A percentile compares a stretch with the other conserved stretches of the same genome.
Evolutionary conservation across 2,329 filamentous ascomycete genomes (phyloP).

Genomic region (Pseudohalonectria lignicola): DNA sequence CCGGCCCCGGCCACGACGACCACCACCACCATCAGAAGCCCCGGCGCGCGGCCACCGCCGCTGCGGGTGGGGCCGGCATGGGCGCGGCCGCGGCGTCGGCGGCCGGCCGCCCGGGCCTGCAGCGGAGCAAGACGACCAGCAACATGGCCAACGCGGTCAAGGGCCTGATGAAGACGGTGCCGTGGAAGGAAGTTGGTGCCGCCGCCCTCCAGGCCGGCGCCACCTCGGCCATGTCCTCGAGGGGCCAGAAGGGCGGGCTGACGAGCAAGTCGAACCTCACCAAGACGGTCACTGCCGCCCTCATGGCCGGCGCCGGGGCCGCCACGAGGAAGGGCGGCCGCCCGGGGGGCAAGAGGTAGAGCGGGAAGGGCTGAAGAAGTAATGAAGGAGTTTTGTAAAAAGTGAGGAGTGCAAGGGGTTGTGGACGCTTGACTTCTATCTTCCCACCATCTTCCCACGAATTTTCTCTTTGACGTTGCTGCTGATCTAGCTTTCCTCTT

Average conservation of each 20-base stretch:
- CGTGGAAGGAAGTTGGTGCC: slow-evolving; percentile 1
- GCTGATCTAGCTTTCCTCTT: neutral
- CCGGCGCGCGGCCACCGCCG: neutral
- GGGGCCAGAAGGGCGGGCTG: neutral
- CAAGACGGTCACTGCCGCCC: neutral
- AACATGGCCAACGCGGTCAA: neutral
- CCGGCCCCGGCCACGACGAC: neutral
- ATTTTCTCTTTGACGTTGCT: neutral
- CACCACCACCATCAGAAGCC: neutral
- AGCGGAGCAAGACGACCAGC: slow-evolving; percentile 2
- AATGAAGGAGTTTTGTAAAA: no score
- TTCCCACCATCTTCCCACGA: no score
- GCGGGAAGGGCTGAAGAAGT: neutral
- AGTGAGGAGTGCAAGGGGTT: no score
- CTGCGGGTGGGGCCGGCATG: neutral
- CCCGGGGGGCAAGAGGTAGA: neutral
- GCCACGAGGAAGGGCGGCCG: neutral
- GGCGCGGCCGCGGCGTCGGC: neutral
- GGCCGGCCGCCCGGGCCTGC: neutral
- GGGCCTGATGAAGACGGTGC: no score
- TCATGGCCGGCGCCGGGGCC: slow-evolving; percentile 1
- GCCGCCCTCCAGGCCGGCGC: slow-evolving; percentile 1
- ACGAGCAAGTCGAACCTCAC: slow-evolving; percentile 1
- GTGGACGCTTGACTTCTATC: no score
- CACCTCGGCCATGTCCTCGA: neutral